Base-by-base conservation (phyloP, 805 yeast genomes). In the Starmerella asiatica region DNA sequence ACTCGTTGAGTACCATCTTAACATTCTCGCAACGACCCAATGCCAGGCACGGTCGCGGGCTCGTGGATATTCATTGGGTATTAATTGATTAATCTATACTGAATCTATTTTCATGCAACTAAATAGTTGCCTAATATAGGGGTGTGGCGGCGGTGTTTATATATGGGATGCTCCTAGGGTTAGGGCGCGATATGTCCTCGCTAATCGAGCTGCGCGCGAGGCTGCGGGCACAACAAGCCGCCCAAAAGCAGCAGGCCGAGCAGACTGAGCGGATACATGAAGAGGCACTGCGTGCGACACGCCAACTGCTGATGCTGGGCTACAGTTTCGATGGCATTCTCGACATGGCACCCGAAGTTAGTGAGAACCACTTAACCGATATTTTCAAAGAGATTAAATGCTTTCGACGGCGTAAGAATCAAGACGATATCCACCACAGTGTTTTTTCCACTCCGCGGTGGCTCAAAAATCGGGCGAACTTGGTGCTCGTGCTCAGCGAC, bases 271-370 rank as follows among this genome's bases (percentile, higher is more conserved):
- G 33, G 18, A 21, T 23, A 12, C 36, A 36, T 11, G 38, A 32
- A n/a, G 34, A 38, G 14, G 47, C 54, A 5, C 33, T 29, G 16
- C 31, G 32, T 11, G 57, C 59, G 6, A 36, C 50, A 15, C 26
- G 28, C 14, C 47, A 47, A 18, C 41, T 57, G 24, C 34, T 45
- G 16, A 40, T 46, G 5, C 48, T 56, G 15, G 61, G 60, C 7
- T 45, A 50, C 27, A 30, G 40, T 17, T 51, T 52, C 38, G 41
- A 45, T n/a, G 55, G 55, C 21, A 56, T 56, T n/a, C 34, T 38
- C 12, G 33, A 36, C 21, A 16, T 32, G 17, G 24, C 48, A 17
- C 19, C 21, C 15, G 21, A 36, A 4, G 45, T 40, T 6, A 9
- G 36, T 16, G 24, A 48, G 37, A 40, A 38, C 43, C 38, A 38